These are phyloP conservation scores for Coniochaeta prunicola DNA, from an alignment of 2,329 filamentous ascomycete species.

Conservation along the genomic window DNA sequence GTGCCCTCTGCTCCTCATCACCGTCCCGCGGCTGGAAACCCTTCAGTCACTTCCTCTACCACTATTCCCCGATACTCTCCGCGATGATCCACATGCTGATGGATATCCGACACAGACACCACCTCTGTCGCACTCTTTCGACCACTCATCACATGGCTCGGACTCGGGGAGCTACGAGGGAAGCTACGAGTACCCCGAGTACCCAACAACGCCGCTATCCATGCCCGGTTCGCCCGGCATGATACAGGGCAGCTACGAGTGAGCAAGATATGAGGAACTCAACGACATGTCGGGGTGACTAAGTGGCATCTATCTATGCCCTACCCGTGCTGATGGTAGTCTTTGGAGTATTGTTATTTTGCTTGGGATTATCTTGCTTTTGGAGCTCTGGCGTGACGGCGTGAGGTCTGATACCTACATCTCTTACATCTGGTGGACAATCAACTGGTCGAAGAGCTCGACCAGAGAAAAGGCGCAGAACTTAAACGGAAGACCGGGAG, in stretches of 20 bases:
- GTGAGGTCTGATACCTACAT: background rate
- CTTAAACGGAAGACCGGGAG: background rate
- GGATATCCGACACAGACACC: conserved; percentile 54
- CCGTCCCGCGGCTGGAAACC: background rate
- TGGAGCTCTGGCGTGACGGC: background rate
- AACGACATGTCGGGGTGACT: background rate
- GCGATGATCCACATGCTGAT: conserved; percentile 36
- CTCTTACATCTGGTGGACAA: background rate
- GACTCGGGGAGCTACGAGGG: conserved; percentile 45
- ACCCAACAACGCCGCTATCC: conserved; percentile 65
- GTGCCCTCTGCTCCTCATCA: conserved; percentile 12
- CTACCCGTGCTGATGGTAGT: background rate
- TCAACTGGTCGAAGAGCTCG: conserved; percentile 3
- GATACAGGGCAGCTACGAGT: conserved; percentile 9
- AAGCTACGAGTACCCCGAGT: conserved; percentile 24
- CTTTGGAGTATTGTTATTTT: background rate
- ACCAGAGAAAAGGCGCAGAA: background rate
- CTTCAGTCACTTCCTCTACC: background rate
- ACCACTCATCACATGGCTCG: conserved; percentile 57
- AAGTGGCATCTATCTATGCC: background rate
- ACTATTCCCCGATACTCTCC: conserved; percentile 8
- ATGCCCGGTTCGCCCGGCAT: conserved; percentile 62
- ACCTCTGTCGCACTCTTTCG: conserved; percentile 67
- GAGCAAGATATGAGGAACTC: no score
- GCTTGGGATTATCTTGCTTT: background rate